Evolutionary conservation across 345 rosid genomes (phyloP).

Genomic region (Ceriops decandra): DNA sequence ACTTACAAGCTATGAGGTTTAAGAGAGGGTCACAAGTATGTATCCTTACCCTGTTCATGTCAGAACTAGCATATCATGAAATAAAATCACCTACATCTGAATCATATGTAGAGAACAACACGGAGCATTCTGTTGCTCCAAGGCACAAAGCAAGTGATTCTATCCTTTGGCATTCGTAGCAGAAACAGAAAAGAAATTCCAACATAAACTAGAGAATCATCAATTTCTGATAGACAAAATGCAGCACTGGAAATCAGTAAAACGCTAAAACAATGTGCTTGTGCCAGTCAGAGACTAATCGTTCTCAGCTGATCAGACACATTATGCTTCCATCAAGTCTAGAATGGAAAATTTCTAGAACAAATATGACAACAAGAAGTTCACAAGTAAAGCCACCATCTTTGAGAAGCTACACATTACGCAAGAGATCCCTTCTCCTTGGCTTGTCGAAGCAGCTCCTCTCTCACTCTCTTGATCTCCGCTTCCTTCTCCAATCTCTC

Average conservation of each 20-base stretch:
- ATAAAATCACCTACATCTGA: too few species aligned
- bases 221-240: not conserved
- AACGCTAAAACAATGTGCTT: not conserved
- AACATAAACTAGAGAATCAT: slow-evolving; percentile 1
- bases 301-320: not conserved
- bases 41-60: too few species aligned
- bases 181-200: not conserved
- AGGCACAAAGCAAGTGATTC: too few species aligned
- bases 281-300: not conserved
- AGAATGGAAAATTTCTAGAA: not conserved
- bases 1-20: too few species aligned
- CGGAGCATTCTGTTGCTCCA: too few species aligned
- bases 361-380: not conserved
- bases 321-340: not conserved
- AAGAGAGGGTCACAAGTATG: too few species aligned
- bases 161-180: too few species aligned
- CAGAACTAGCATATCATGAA: too few species aligned
- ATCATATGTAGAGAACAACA: too few species aligned
- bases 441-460: slow-evolving; percentile 18
- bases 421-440: slow-evolving; percentile 17
- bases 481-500: slow-evolving; percentile 29
- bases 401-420: not conserved
- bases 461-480: slow-evolving; percentile 24
- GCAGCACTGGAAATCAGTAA: not conserved
- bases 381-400: not conserved